phyloP scores from a whole-genome alignment of 2,329 filamentous ascomycete genomes.

The Thielaviopsis euricoi region DNA sequence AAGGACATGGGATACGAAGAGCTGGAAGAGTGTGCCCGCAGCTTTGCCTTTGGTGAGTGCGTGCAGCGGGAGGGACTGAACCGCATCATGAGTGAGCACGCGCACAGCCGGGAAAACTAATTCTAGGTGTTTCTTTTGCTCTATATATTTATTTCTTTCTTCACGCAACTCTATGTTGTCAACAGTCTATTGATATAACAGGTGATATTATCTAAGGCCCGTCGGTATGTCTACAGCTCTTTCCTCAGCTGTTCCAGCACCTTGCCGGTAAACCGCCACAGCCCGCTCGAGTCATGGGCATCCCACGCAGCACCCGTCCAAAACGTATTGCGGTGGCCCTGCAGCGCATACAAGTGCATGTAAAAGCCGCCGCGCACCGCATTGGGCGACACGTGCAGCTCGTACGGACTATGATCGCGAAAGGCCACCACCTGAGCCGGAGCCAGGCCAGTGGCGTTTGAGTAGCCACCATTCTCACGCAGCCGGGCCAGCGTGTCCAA shows the following conservation, averaged over 20 bases:
- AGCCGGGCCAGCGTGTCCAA: conserved; percentile 7
- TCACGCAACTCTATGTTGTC: too few species aligned
- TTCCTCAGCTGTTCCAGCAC: conserved; percentile 1
- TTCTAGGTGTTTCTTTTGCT: too few species aligned
- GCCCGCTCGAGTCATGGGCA: conserved; percentile 13
- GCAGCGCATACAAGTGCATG: conserved; percentile 18
- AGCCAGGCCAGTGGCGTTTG: neutral
- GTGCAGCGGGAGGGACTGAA: conserved; percentile 34
- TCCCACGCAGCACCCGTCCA: conserved; percentile 20
- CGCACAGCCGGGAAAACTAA: conserved; percentile 12
- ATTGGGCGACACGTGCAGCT: conserved; percentile 16
- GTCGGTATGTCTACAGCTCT: neutral
- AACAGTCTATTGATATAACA: neutral
- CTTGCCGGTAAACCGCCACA: conserved; percentile 16
- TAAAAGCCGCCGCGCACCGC: conserved; percentile 21
- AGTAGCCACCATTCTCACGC: conserved; percentile 1
- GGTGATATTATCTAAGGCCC: neutral
- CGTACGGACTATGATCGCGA: conserved; percentile 17
- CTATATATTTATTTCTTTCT: too few species aligned
- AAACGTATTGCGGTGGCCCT: conserved; percentile 21
- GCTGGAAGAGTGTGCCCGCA: conserved; percentile 33
- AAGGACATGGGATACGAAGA: conserved; percentile 31
- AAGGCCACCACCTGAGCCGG: conserved; percentile 18
- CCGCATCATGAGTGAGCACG: conserved; percentile 29
- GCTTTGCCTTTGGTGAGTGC: conserved; percentile 38